A percentile compares a stretch with the other conserved stretches of the same genome.
Evolutionary conservation across 371 early-diverging fungal genomes (phyloP).

Genomic region (Rhizomucor miehei): DNA sequence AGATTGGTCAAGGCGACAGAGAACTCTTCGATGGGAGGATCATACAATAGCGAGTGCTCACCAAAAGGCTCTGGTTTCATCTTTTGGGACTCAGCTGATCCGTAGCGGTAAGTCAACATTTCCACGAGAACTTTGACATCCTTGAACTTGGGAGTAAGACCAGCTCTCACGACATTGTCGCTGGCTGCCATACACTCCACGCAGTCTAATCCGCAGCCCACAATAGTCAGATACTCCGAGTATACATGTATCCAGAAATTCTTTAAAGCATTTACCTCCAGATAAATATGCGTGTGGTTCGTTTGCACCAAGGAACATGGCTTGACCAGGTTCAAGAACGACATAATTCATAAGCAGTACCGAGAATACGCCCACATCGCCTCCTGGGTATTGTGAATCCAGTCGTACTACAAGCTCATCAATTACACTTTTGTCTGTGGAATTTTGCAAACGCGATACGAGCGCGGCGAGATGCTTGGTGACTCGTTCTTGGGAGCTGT

Average conservation of each 20-base stretch:
- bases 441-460: conserved; percentile 39
- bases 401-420: conserved; percentile 74
- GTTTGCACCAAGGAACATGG: conserved; percentile 94
- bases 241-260: conserved; percentile 8
- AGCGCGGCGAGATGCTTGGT: conserved; percentile 48
- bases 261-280: conserved; percentile 72
- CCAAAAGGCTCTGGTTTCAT: conserved; percentile 52
- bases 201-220: conserved; percentile 72
- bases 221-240: neutral
- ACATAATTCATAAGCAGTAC: conserved; percentile 88
- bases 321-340: conserved; percentile 78
- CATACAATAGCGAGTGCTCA: conserved; percentile 70
- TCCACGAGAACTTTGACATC: conserved; percentile 89
- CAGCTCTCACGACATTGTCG: conserved; percentile 97
- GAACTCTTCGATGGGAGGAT: conserved; percentile 97
- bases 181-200: conserved; percentile 98
- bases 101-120: conserved; percentile 92
- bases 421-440: conserved; percentile 18
- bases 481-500: conserved; percentile 47
- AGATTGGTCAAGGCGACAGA: conserved; percentile 71
- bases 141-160: conserved; percentile 97
- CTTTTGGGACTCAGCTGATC: conserved; percentile 75
- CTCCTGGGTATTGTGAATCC: conserved; percentile 81
- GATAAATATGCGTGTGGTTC: conserved; percentile 97
- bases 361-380: conserved; percentile 90